A percentile compares a stretch with the other conserved stretches of the same genome.
These are phyloP conservation scores for Debaryomyces coudertii DNA, from an alignment of 1,139 yeast genomes.

Conservation along the genomic window DNA sequence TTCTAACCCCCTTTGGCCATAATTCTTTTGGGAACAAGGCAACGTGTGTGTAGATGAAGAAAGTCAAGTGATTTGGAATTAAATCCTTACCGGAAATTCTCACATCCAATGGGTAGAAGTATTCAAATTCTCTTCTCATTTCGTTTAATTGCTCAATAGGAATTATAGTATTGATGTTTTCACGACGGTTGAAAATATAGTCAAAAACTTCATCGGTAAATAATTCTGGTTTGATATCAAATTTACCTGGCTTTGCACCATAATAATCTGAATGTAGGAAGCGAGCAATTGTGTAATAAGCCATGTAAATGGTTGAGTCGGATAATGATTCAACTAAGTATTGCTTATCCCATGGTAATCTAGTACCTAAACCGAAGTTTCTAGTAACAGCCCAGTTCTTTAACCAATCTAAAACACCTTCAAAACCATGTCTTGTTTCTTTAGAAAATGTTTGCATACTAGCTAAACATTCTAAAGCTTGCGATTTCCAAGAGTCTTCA, in stretches of 20 bases:
- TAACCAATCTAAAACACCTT: conserved; percentile 94
- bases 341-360: conserved; percentile 95
- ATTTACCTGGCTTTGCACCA: conserved; percentile 75
- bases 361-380: conserved; percentile 94
- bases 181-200: conserved; percentile 78
- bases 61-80: conserved; percentile 95
- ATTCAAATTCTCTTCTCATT: conserved; percentile 92
- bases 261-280: conserved; percentile 84
- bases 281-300: conserved; percentile 90
- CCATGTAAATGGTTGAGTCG: conserved; percentile 95
- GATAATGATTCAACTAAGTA: conserved; percentile 93
- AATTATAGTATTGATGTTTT: conserved; percentile 60
- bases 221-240: conserved; percentile 76
- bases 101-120: conserved; percentile 90
- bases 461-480: conserved; percentile 79
- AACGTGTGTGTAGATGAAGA: conserved; percentile 89
- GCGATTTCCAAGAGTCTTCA: conserved; percentile 88
- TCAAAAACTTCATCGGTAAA: conserved; percentile 95
- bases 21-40: conserved; percentile 86
- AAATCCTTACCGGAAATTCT: conserved; percentile 96
- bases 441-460: conserved; percentile 77
- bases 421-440: conserved; percentile 91
- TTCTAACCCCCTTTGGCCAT: conserved; percentile 96
- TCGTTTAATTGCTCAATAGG: conserved; percentile 67
- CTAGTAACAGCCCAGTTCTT: conserved; percentile 99